A percentile compares a stretch with the other conserved stretches of the same genome.
Evolutionary conservation across 78 protist species (phyloP).

Genomic region (Guillardia theta): DNA sequence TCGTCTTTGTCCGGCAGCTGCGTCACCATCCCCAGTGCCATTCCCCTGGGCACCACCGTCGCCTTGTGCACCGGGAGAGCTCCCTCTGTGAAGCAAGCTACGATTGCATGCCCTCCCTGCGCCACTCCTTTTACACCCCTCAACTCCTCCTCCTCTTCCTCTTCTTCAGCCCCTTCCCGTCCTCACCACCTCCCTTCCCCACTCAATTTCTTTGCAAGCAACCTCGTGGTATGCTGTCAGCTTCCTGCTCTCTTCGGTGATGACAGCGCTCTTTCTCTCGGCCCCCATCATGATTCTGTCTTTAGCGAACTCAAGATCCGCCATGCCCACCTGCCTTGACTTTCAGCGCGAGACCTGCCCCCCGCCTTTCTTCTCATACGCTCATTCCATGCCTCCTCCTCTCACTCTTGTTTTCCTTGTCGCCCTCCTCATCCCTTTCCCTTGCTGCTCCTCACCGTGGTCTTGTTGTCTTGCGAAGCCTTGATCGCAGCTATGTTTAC

Average conservation of each 20-base stretch:
- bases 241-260: background rate
- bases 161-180: no score
- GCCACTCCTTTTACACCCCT: no score
- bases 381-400: background rate
- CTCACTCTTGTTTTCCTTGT: no score
- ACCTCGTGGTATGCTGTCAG: background rate
- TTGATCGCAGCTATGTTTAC: constrained; percentile 86
- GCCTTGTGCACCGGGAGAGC: background rate
- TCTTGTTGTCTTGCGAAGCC: constrained; percentile 63
- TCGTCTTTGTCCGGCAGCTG: constrained; percentile 43
- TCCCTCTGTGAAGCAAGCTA: background rate
- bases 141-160: no score
- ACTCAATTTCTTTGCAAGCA: no score
- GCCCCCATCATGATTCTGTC: constrained; percentile 91
- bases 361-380: background rate
- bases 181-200: no score
- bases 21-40: constrained; percentile 15
- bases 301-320: constrained; percentile 74
- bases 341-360: background rate
- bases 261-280: constrained; percentile 32
- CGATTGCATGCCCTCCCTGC: background rate
- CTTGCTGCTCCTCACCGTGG: constrained; percentile 24
- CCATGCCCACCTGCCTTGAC: background rate
- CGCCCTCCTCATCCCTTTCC: no score
- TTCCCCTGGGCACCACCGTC: background rate